phyloP scores from a whole-genome alignment of 2,329 filamentous ascomycete genomes.

The Cladosporium cucumerinum region DNA sequence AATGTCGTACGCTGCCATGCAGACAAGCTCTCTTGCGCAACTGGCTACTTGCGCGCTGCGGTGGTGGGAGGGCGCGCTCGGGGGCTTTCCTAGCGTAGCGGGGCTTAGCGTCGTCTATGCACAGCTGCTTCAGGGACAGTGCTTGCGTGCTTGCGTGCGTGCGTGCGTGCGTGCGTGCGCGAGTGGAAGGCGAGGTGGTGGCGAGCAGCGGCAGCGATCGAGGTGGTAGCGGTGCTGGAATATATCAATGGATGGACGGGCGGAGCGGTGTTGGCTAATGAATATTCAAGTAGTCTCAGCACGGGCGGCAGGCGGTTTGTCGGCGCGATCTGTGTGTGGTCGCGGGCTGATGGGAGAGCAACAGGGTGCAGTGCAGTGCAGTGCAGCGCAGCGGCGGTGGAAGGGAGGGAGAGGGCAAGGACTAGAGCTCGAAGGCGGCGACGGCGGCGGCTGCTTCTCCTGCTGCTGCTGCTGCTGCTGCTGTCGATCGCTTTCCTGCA shows the following conservation, averaged over 20 bases:
- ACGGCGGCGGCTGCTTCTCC: too few relatives aligned
- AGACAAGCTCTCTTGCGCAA: not conserved
- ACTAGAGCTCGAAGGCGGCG: not conserved
- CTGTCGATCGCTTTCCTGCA: not conserved
- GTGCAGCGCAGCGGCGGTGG: not conserved
- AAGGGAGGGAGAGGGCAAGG: not conserved
- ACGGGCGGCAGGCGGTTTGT: not conserved
- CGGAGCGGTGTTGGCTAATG: not conserved
- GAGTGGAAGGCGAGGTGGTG: not conserved
- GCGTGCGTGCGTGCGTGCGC: not conserved
- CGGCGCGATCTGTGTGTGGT: not conserved
- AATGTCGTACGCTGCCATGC: constrained; percentile 33
- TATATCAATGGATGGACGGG: not conserved
- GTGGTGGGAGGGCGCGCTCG: not conserved
- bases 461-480: too few relatives aligned
- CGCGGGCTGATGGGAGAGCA: not conserved
- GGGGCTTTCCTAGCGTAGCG: not conserved
- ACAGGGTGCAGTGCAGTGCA: not conserved
- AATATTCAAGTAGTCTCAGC: not conserved
- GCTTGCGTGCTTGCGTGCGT: too few relatives aligned
- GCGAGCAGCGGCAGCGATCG: not conserved
- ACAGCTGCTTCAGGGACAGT: not conserved
- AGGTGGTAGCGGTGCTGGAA: not conserved
- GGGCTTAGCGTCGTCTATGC: constrained; percentile 6
- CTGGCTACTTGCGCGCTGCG: not conserved